A percentile compares a stretch with the other conserved stretches of the same genome.
These are phyloP conservation scores for Lasiosphaeris hirsuta DNA, from an alignment of 495 filamentous ascomycete species.

Conservation along the genomic window DNA sequence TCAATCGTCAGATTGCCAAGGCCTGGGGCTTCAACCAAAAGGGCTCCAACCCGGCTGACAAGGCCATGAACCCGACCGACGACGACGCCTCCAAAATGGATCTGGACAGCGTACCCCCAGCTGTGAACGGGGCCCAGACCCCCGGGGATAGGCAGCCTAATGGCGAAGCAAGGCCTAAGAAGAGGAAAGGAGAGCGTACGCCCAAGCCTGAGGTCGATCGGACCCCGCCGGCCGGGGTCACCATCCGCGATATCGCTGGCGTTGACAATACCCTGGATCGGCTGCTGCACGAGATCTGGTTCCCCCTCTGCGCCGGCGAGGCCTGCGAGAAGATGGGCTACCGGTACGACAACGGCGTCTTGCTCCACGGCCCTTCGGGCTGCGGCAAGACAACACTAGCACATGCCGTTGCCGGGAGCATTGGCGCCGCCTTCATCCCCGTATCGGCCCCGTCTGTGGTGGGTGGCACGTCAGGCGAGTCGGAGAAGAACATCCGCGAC, in stretches of 20 bases:
- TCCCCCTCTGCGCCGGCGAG: conserved; percentile 67
- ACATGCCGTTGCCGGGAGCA: conserved; percentile 80
- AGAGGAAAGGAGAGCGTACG: conserved; percentile 47
- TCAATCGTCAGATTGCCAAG: conserved; percentile 43
- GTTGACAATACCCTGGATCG: conserved; percentile 74
- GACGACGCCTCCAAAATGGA: not conserved
- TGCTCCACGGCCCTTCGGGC: conserved; percentile 89
- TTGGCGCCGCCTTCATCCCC: conserved; percentile 82
- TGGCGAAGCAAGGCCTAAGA: conserved; percentile 67
- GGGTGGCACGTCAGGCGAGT: conserved; percentile 93
- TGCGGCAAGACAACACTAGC: conserved; percentile 96
- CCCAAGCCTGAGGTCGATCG: conserved; percentile 48
- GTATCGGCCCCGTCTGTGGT: conserved; percentile 87
- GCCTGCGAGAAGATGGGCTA: conserved; percentile 55
- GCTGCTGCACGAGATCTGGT: conserved; percentile 74
- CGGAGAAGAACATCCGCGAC: conserved; percentile 89
- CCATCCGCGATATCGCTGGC: conserved; percentile 79
- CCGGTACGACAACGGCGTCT: conserved; percentile 79
- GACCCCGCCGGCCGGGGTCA: conserved; percentile 71
- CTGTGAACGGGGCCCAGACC: conserved; percentile 1
- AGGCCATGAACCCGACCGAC: not conserved
- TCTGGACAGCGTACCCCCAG: not conserved
- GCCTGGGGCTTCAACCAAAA: conserved; percentile 54
- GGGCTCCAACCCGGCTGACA: not conserved
- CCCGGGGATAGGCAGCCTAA: conserved; percentile 48